A percentile compares a stretch with the other conserved stretches of the same genome.
Conservation (phyloP, 805 yeast genomes). For the Nakazawaea ambrosiae region DNA sequence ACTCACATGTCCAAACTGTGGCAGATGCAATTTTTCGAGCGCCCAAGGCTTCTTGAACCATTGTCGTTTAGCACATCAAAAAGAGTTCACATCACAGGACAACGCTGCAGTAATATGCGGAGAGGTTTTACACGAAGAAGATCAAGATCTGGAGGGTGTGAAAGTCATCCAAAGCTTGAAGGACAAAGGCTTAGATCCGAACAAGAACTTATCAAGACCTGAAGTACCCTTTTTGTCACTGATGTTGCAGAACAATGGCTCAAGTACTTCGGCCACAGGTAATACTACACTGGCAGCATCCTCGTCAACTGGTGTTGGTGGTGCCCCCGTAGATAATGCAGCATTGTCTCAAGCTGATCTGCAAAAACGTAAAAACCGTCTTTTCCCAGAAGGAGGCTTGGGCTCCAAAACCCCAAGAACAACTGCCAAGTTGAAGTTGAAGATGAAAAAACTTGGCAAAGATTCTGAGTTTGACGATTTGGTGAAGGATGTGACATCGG, state of each 20-base stretch:
- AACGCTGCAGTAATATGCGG: conserved; percentile 69
- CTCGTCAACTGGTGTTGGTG: too few relatives aligned
- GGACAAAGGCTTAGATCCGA: conserved; percentile 32
- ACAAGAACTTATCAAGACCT: conserved; percentile 30
- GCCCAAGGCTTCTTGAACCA: conserved; percentile 81
- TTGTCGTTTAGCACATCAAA: conserved; percentile 66
- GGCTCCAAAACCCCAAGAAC: conserved; percentile 14
- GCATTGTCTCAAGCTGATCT: too few relatives aligned
- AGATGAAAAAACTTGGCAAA: conserved; percentile 9
- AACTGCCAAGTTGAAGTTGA: conserved; percentile 9
- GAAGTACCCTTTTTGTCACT: conserved; percentile 23
- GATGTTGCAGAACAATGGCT: conserved; percentile 1
- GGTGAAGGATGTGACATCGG: conserved; percentile 26
- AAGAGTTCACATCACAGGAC: conserved; percentile 64
- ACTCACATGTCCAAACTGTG: conserved; percentile 63
- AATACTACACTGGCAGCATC: too few relatives aligned
- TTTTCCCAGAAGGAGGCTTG: background rate
- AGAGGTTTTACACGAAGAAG: conserved; percentile 40
- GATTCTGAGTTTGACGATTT: conserved; percentile 14
- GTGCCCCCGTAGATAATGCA: conserved; percentile 1
- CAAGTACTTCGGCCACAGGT: too few relatives aligned
- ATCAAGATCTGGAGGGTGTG: conserved; percentile 50
- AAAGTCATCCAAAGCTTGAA: conserved; percentile 28
- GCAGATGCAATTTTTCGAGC: conserved; percentile 61
- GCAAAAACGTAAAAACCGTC: too few relatives aligned